Percentiles rank a stretch among this genome's conserved stretches.
Conservation (phyloP, 2,329 filamentous ascomycete genomes). For the Sphaceloma murrayae region DNA sequence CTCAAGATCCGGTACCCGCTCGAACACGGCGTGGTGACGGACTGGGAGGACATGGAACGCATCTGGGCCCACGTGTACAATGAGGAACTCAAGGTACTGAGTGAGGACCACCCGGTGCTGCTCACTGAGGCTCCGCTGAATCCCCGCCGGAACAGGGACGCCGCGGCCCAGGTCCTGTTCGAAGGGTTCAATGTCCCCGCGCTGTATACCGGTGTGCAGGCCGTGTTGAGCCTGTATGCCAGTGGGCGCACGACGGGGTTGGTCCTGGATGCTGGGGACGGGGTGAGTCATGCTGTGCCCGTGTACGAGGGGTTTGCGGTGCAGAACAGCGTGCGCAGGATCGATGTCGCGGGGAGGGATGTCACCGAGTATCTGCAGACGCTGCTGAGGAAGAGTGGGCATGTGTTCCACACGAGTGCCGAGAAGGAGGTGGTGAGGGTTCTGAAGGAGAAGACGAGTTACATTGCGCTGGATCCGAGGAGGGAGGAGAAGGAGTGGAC, state of each 20-base stretch:
- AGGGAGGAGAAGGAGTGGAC: slow-evolving; percentile 97
- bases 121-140: slow-evolving; percentile 94
- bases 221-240: slow-evolving; percentile 89
- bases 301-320: slow-evolving; percentile 98
- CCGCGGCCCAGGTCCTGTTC: slow-evolving; percentile 92
- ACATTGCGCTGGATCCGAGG: slow-evolving; percentile 80
- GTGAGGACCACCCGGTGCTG: slow-evolving; percentile 96
- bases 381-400: slow-evolving; percentile 80
- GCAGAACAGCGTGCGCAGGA: slow-evolving; percentile 85
- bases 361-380: slow-evolving; percentile 93
- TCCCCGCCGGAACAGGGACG: slow-evolving; percentile 89
- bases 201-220: slow-evolving; percentile 93
- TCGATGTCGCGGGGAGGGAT: slow-evolving; percentile 91
- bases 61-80: slow-evolving; percentile 99
- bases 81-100: slow-evolving; percentile 89
- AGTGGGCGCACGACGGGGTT: slow-evolving; percentile 93
- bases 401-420: slow-evolving; percentile 92
- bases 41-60: slow-evolving; percentile 99
- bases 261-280: slow-evolving; percentile 89
- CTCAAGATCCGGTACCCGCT: slow-evolving; percentile 93
- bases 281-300: slow-evolving; percentile 92
- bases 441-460: slow-evolving; percentile 92
- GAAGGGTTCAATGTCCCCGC: slow-evolving; percentile 98
- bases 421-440: slow-evolving; percentile 98
- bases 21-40: slow-evolving; percentile 95